phyloP scores from a whole-genome alignment of 441 rosid species.

The Adansonia gregorii region DNA sequence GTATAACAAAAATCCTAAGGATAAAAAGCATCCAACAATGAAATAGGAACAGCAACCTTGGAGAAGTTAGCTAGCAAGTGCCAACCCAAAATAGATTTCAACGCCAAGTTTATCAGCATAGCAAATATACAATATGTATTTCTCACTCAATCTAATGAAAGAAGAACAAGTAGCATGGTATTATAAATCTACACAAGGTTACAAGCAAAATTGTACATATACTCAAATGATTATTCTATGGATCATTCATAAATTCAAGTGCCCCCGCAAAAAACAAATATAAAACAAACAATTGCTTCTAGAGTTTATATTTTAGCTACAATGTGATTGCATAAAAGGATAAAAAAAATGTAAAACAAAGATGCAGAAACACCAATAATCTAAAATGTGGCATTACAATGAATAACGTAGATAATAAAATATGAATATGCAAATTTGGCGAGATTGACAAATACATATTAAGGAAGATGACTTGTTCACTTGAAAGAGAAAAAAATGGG shows the following conservation, averaged over 20 bases:
- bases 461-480: conserved; percentile 9
- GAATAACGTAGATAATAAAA: neutral
- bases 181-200: conserved; percentile 2
- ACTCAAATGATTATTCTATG: neutral
- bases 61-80: neutral
- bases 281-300: conserved; percentile 2
- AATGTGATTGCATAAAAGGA: neutral
- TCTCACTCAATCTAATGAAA: neutral
- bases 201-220: neutral
- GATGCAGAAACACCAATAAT: neutral
- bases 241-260: neutral
- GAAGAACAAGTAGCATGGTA: conserved; percentile 9
- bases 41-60: neutral
- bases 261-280: neutral
- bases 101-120: neutral
- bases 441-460: neutral
- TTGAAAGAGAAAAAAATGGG: neutral
- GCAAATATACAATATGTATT: neutral
- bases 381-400: neutral
- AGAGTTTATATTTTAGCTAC: neutral
- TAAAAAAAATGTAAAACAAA: neutral
- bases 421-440: neutral
- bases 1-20: neutral
- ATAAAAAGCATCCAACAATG: neutral
- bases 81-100: conserved; percentile 9